A percentile compares a stretch with the other conserved stretches of the same genome.
These are phyloP conservation scores for Solanum hybrid DNA, from an alignment of 305 asterid genomes.

Conservation along the genomic window DNA sequence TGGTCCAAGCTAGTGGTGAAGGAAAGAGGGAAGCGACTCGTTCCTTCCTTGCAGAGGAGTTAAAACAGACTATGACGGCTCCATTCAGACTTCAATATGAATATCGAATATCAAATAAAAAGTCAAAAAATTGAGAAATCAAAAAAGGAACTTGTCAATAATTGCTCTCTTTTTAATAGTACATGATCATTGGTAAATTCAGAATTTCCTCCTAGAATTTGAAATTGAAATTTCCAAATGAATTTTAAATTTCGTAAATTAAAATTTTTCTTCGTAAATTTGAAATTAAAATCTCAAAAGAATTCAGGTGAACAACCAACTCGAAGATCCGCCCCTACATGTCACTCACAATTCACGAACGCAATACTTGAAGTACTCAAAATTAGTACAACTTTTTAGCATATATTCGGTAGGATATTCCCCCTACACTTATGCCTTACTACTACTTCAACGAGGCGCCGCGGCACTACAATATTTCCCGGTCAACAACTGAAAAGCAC, in stretches of 20 bases:
- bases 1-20: not conserved
- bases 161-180: not conserved
- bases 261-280: accelerated
- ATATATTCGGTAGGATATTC: not conserved
- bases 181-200: not conserved
- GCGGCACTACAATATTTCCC: not conserved
- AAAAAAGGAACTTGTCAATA: not conserved
- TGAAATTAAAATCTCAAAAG: not conserved
- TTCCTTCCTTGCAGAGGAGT: not conserved
- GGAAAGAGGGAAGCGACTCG: not conserved
- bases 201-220: not conserved
- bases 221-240: not conserved
- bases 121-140: too few relatives aligned
- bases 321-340: not conserved
- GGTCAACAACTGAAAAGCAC: not conserved
- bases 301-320: too few relatives aligned
- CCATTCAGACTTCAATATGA: not conserved
- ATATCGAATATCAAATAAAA: not conserved
- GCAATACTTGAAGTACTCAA: not conserved
- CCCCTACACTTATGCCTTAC: not conserved
- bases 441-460: not conserved
- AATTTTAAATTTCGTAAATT: too few relatives aligned
- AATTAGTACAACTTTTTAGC: not conserved
- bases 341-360: not conserved
- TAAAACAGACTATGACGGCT: not conserved